Conservation (phyloP, 768 basidiomycete genomes). For the Mycena haematopus region DNA sequence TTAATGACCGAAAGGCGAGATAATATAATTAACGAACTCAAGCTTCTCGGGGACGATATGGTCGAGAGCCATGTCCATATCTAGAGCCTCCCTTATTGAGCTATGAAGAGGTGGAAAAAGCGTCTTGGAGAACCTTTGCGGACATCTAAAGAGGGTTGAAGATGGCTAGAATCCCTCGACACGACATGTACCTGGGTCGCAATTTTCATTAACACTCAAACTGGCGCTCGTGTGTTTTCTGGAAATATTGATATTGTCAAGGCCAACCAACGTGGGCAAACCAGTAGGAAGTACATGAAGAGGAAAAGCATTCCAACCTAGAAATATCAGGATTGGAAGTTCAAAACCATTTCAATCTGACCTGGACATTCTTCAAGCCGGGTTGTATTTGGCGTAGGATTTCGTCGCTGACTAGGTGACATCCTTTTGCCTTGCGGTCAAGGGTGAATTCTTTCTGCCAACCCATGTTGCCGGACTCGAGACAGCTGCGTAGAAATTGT, state of each 20-base stretch:
- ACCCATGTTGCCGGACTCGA: conserved; percentile 80
- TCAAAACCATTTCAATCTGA: neutral
- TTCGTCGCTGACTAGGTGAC: conserved; percentile 85
- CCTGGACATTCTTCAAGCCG: conserved; percentile 68
- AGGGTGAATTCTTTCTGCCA: conserved; percentile 90
- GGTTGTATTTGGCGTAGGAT: conserved; percentile 69
- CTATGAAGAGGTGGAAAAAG: neutral
- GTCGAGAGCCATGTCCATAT: conserved; percentile 96
- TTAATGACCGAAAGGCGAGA: neutral
- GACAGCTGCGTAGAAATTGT: too few relatives aligned
- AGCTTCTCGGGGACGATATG: conserved; percentile 84
- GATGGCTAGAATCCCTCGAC: neutral
- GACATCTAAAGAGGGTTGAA: conserved; percentile 36
- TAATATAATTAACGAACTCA: conserved; percentile 42
- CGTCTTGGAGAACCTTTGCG: conserved; percentile 38
- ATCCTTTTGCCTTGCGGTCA: conserved; percentile 61
- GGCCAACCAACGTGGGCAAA: neutral
- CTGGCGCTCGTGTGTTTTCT: conserved; percentile 78
- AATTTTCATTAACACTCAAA: conserved; percentile 90
- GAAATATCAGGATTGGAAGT: neutral
- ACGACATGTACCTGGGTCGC: conserved; percentile 64
- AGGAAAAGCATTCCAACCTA: conserved; percentile 89
- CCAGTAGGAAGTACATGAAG: conserved; percentile 64
- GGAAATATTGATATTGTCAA: conserved; percentile 21
- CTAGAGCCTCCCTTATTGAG: conserved; percentile 42